These are phyloP conservation scores for Globisporangium emineosum DNA, from an alignment of 352 stramenopile species.

Conservation along the genomic window DNA sequence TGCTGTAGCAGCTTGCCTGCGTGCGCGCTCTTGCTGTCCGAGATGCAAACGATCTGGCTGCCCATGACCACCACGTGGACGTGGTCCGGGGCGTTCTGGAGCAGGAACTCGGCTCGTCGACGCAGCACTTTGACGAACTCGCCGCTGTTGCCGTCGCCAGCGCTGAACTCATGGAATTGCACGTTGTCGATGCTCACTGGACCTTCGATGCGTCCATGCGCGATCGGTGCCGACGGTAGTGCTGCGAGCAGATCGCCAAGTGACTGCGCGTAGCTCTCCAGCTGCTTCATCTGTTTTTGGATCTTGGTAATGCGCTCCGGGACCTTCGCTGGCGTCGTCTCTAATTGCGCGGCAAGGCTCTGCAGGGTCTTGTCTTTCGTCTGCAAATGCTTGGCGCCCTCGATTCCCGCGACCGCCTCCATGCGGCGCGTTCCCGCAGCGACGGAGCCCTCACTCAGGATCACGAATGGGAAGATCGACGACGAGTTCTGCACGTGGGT, in stretches of 20 bases:
- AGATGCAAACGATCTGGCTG: slow-evolving; percentile 48
- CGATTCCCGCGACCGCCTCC: slow-evolving; percentile 52
- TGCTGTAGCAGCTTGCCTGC: slow-evolving; percentile 58
- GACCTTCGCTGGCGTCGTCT: slow-evolving; percentile 61
- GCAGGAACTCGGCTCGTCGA: slow-evolving; percentile 58
- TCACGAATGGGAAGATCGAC: slow-evolving; percentile 65
- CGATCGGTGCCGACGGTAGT: slow-evolving; percentile 35
- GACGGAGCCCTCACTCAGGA: slow-evolving; percentile 76
- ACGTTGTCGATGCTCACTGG: slow-evolving; percentile 17
- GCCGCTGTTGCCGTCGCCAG: slow-evolving; percentile 10
- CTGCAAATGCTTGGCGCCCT: slow-evolving; percentile 55
- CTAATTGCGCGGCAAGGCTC: slow-evolving; percentile 46
- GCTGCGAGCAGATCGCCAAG: slow-evolving; percentile 49
- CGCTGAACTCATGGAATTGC: slow-evolving; percentile 28
- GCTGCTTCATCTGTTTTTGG: slow-evolving; percentile 67
- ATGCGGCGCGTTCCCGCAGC: slow-evolving; percentile 75
- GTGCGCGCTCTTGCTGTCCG: slow-evolving; percentile 30
- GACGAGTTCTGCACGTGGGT: slow-evolving; percentile 54
- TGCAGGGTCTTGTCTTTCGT: slow-evolving; percentile 49
- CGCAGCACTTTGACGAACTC: slow-evolving; percentile 57
- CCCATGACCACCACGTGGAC: slow-evolving; percentile 53
- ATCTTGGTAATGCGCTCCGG: slow-evolving; percentile 62
- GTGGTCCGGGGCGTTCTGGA: slow-evolving; percentile 23
- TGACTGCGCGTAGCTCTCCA: slow-evolving; percentile 47
- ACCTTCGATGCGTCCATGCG: slow-evolving; percentile 24